Evolutionary conservation across 1,139 yeast genomes (phyloP), one percentile per base, ranked within the genome.

Genomic region (Debaryomyces robertsiae): DNA sequence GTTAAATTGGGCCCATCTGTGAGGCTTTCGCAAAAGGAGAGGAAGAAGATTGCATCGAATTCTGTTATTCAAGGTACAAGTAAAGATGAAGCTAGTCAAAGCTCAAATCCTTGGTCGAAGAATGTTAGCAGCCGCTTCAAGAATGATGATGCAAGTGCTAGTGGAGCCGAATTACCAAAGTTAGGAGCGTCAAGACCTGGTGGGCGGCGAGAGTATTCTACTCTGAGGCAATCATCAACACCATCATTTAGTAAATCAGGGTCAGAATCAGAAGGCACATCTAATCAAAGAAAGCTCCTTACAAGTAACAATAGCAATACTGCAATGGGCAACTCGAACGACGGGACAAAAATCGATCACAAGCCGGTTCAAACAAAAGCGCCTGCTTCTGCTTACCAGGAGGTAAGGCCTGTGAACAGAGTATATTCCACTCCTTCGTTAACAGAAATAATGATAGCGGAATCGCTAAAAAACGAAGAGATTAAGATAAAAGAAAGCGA

Each of bases 1-100:
- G 49, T 57, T 7, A 69, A 61, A 48, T 55, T 71, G 17, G 68
- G 69, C 0, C 73, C 75, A 1, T 58, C 63, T 1, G 46, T 58
- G 19, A 64, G 66, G 46, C 50, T 76, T 6, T 76, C 83, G 2
- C 83, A 79, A 48, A 77, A 75, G 50, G 82, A 78, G 52, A 56
- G 82, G 22, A 75, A 73, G 53, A 69, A 64, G 43, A 50, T 59
- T 31, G 57, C 49, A 6, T 33, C 24, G 13, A 29, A 25, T 11
- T 23, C 27, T 16, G 16, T 9, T 17, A 16, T 22, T n/a, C 24
- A 37, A 10, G 7, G 14, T 18, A 31, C 17, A 14, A 30, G 17
- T 29, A 29, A 14, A 16, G 34, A 35, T 18, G 38, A 33, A 3
- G n/a, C 13, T 11, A 18, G 18, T 15, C 14, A 28, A n/a, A 33